These are phyloP conservation scores for Huiozyma naganishii DNA, from an alignment of 805 yeast species.

Conservation along the genomic window DNA sequence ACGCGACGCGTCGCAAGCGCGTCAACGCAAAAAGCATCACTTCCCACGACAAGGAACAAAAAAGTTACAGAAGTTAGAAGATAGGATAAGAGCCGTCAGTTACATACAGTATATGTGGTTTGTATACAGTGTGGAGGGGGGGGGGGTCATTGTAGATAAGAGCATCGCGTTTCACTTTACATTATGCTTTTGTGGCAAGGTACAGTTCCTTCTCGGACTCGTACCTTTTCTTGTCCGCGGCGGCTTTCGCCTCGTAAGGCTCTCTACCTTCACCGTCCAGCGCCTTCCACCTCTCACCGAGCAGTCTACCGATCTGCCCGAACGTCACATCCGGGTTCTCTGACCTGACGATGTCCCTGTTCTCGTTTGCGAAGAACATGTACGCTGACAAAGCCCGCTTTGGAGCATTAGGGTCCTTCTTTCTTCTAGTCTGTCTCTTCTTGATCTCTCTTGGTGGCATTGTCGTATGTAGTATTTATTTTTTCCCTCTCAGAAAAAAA, in stretches of 20 bases:
- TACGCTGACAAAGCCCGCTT: slow-evolving; percentile 96
- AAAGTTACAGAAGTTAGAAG: no score
- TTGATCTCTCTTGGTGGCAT: slow-evolving; percentile 31
- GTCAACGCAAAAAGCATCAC: no score
- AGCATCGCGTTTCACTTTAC: no score
- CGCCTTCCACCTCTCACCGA: slow-evolving; percentile 97
- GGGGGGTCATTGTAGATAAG: no score
- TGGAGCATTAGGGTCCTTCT: slow-evolving; percentile 93
- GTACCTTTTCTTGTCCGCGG: slow-evolving; percentile 93
- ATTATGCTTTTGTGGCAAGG: slow-evolving; percentile 32
- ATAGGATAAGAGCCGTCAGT: no score
- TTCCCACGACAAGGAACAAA: no score
- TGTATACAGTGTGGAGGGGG: no score
- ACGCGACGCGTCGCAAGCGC: no score
- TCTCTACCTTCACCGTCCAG: slow-evolving; percentile 68
- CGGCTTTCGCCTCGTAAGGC: slow-evolving; percentile 91
- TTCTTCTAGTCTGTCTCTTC: slow-evolving; percentile 32
- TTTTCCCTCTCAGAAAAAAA: no score
- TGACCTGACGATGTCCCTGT: slow-evolving; percentile 89
- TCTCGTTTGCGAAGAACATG: slow-evolving; percentile 97
- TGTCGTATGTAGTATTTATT: slow-evolving; percentile 13
- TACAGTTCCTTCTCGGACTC: slow-evolving; percentile 91
- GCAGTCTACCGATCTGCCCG: slow-evolving; percentile 88
- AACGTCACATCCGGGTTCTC: slow-evolving; percentile 95
- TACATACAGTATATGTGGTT: no score